Base-by-base conservation (phyloP, 257 asterid genomes). In the Nicotiana knightiana region DNA sequence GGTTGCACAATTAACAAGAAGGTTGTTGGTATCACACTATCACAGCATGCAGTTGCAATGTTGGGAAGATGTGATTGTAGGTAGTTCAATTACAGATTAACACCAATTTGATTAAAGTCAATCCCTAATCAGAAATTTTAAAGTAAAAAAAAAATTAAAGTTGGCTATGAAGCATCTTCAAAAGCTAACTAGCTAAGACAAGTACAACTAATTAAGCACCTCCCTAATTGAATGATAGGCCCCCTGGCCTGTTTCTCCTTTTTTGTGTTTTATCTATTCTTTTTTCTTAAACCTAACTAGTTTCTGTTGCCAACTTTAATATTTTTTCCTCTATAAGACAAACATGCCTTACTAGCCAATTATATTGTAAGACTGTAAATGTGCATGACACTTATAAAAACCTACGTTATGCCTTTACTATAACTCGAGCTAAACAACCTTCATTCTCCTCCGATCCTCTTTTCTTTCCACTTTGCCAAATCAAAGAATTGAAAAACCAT, bases 401-500 rank as follows among this genome's bases (percentile, higher is more conserved):
- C 67, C 81, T 87, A 65, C 30, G 43, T 32, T 73, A 66, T 66
- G 87, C 68, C 80, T 76, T 66, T 77, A 83, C 61, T 67, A 21
- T 84, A 79, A 10, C 77, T 67, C 86, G 83, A 82, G 59, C 84
- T 80, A 83, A 61, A 65, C 73, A 51, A 28, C 15, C 4, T 55
- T 32, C 53, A 59, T 64, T 65, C 28, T 46, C 78, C 77, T 28
- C 15, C 24, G 24, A 21, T 21, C 24, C 26, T 76, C 55, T 18
- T 5, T 81, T 24, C 32, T 21, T 28, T 12, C 64, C 68, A 30
- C 39, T 67, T 70, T 4, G 24, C 61, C 61, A 84, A 83, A 37
- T 51, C 43, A 59, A 2, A 33, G 18, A 13, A 9, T 17, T 18
- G 46, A 16, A 62, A 26, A 85, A 83, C 64, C 85, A 88, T 93